Base-by-base conservation (phyloP, 2,329 filamentous ascomycete species). In the Coniochaeta ligniaria region DNA sequence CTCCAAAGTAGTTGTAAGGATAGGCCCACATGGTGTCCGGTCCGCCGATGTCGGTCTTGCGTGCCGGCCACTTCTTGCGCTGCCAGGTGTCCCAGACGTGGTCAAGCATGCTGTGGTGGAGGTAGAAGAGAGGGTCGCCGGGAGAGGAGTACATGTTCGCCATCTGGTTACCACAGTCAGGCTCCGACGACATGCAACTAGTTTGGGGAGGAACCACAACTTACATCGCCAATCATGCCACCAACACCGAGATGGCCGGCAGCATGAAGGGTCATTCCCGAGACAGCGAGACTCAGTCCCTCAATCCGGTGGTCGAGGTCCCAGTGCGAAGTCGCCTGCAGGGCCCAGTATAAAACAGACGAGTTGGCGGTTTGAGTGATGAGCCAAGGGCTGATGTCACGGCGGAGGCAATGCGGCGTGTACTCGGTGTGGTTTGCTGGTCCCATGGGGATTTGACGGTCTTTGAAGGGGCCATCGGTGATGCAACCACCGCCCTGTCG, bases 11-110 rank as follows among this genome's bases (percentile, higher is more conserved):
- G 63, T 72, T 63, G 60, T 68, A 73, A 1, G 72, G 71, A 50
- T 72, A 73, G 5, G 68, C 72, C 56, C 63, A 72, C 62, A 68
- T 66, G 3, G 67, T 69, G 61, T 73, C 71, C 3, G 71, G 72
- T 0, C 72, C 71, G 47, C 64, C 63, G 45, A 73, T 70, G 38
- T 73, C 71, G 4, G 28, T 57, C 22, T 66, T 67, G n/a, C 72
- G 67, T 5, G 56, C 62, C 14, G 54, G 14, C 68, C 68, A 73
- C 54, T 70, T 66, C 63, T 45, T 43, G 56, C 60, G 54, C 64
- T 72, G 70, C 71, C 71, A 73, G 8, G 16, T 22, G 17, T 57
- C 38, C 61, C 61, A 70, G 11, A 67, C 35, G 16, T 63, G 63
- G 61, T 69, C 69, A 52, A 71, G 60, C 43, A 63, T 65, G 35